A percentile compares a stretch with the other conserved stretches of the same genome.
Evolutionary conservation across 75 land plant species (phyloP).

Genomic region (Pinus tabuliformis): DNA sequence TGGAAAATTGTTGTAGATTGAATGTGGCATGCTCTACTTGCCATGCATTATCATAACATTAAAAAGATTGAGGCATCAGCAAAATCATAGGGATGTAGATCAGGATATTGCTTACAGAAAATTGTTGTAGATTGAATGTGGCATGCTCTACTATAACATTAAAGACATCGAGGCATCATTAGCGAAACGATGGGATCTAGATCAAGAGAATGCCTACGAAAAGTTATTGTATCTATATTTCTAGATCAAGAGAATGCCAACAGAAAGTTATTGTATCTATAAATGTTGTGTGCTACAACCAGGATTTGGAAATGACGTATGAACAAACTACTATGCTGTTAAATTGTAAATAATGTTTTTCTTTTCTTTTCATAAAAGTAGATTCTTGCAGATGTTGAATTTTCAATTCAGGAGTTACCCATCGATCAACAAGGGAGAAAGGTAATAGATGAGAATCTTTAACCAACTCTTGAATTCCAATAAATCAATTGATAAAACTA

Average conservation of each 20-base stretch:
- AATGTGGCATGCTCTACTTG: too few relatives aligned
- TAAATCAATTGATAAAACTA: background rate
- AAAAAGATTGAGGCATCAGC: background rate
- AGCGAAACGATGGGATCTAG: too few relatives aligned
- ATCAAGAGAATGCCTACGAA: too few relatives aligned
- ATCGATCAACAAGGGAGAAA: too few relatives aligned
- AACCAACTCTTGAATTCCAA: background rate
- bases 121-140: too few relatives aligned
- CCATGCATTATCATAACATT: background rate
- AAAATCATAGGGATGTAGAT: background rate
- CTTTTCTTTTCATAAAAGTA: background rate
- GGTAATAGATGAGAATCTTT: background rate
- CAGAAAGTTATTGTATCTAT: background rate
- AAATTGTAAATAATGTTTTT: background rate
- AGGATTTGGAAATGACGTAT: background rate
- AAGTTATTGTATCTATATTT: too few relatives aligned
- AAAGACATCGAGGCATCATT: too few relatives aligned
- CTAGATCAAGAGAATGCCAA: too few relatives aligned
- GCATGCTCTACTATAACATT: too few relatives aligned
- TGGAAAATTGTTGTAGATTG: background rate
- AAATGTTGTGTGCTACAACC: background rate
- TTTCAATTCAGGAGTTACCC: too few relatives aligned
- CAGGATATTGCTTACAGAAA: background rate
- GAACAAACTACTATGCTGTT: background rate
- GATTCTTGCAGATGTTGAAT: background rate